Base-by-base conservation (phyloP, 768 basidiomycete species). In the Leccinum pellstonianum region DNA sequence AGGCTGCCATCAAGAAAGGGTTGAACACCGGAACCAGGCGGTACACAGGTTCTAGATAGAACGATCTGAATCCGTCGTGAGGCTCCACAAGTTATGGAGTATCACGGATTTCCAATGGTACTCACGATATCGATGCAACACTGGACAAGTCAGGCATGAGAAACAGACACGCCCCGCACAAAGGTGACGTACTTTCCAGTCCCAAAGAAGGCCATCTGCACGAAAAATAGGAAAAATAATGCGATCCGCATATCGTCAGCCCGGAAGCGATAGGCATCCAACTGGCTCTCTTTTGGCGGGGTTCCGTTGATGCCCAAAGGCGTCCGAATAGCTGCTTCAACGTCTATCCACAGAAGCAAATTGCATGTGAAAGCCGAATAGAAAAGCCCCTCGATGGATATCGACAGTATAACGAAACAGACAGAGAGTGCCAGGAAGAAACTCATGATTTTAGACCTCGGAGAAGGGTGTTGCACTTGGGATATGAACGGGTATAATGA, bases 1-100 rank as follows among this genome's bases (percentile, higher is more conserved):
- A 78, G 4, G 82, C 69, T 0, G 87, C 81, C 93, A 93, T 93
- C 60, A 90, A 80, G 73, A 93, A 93, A 0, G 92, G 93, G 61
- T 81, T 89, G 70, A 95, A 95, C 53, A 91, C 81, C 1, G 92
- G 91, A 62, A 94, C 87, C 15, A 95, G 79, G 17, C 92, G 87
- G 66, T 93, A 94, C 7, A 94, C 92, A 3, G 93, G 92, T 43
- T 87, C 91, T 19, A 94, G 80, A 71, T 95, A 94, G 74, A 94
- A 94, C 3, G 90, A 91, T 17, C 85, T 87, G 50, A 29, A 33
- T 5, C 15, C 23, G 7, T 21, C 14, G 31, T 54, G 11, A 66
- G 55, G 47, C 56, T 5, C 49, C 55, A 17, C 46, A 21, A 43
- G 25, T 19, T 31, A 19, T 10, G n/a, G 41, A 43, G n/a, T 19